phyloP scores from a whole-genome alignment of 441 rosid genomes.

The Pelargonium citronellum region DNA sequence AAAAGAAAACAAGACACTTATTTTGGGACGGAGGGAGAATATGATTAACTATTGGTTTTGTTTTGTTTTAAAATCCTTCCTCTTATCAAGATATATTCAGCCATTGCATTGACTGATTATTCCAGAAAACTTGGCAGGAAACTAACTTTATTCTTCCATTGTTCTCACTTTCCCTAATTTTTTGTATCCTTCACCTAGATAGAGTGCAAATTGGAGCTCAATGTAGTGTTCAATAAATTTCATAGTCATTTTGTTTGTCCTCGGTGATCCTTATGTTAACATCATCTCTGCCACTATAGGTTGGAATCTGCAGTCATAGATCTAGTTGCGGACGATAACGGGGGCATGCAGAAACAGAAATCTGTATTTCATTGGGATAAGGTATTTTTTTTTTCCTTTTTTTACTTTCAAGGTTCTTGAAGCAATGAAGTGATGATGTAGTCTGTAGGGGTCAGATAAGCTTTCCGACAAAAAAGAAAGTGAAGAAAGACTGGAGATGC shows the following conservation, averaged over 20 bases:
- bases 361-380: slow-evolving; percentile 83
- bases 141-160: too few relatives aligned
- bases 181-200: too few relatives aligned
- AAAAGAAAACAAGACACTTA: too few relatives aligned
- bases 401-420: not conserved
- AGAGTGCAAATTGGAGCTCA: too few relatives aligned
- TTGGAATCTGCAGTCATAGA: slow-evolving; percentile 84
- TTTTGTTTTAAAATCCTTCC: too few relatives aligned
- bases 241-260: not conserved
- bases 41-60: too few relatives aligned
- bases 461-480: not conserved
- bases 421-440: not conserved
- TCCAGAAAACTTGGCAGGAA: too few relatives aligned
- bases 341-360: slow-evolving; percentile 75
- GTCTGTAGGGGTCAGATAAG: not conserved
- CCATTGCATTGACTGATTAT: too few relatives aligned
- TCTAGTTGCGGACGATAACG: slow-evolving; percentile 86
- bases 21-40: too few relatives aligned
- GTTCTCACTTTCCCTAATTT: too few relatives aligned
- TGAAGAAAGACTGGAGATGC: slow-evolving; percentile 12
- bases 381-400: slow-evolving; percentile 33
- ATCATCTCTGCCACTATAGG: slow-evolving; percentile 30
- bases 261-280: not conserved
- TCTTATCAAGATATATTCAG: too few relatives aligned
- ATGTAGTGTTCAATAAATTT: not conserved